Base-by-base conservation (phyloP, 305 asterid species). In the Lippia alba region DNA sequence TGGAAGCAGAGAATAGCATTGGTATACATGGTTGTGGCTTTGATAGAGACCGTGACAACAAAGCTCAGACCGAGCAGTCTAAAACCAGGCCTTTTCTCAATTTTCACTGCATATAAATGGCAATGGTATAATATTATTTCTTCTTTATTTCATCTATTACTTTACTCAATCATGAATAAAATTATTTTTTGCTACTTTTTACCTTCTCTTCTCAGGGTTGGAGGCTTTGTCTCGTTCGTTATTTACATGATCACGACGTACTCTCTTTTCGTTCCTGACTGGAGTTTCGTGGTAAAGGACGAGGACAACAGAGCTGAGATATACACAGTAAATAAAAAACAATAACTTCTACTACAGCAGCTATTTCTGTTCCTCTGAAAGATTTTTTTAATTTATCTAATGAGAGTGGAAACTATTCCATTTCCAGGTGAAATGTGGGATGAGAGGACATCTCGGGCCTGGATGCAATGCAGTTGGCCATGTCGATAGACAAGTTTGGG, bases 381-480 rank as follows among this genome's bases (percentile, higher is more conserved):
- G 30, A 44, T 6, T 40, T 41, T 18, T 20, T 20, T 24, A 20
- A 16, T 20, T 20, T 24, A 17, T 11, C 34, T 32, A 36, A 11
- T 45, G n/a, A 18, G 8, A 18, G 12, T 51, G 12, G 58, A 44
- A 12, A 48, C 18, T 18, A 1, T 34, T 12, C 4, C 6, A 11
- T 56, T 74, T 75, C 30, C 77, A 88, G 97, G 94, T 92, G 24
- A 90, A 86, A 82, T 90, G 97, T 78, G 95, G 97, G 79, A 92
- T 88, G 96, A 82, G 91, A 80, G 97, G 98, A 12, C 98, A 92
- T 76, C 53, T 90, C 10, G 95, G 97, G 56, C 97, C 96, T 1
- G 98, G 91, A 0, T 92, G 98, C 77, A 92, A 92, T 75, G 95
- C 97, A 55, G 97, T 90, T 77, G 97, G 97, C 24, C 83, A 84